Evolutionary conservation across 768 basidiomycete species (phyloP), one percentile per base, ranked within the genome.

Genomic region (Clitopilus passeckerianus): DNA sequence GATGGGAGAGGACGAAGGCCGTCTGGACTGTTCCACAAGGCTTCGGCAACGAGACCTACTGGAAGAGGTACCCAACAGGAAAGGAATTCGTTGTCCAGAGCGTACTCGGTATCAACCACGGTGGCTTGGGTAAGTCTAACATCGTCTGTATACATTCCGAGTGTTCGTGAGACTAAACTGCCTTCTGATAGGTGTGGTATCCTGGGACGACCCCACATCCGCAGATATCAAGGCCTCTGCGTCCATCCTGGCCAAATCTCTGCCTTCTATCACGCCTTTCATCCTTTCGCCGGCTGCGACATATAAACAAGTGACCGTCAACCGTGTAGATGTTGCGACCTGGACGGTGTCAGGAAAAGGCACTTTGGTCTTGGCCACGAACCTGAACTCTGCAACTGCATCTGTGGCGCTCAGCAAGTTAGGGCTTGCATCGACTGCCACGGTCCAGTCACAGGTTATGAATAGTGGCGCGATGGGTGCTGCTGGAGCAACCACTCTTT

Each of bases 21-120:
- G 78, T 91, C 0, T 92, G 90, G 91, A 84, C 86, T 1, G 90
- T 92, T 1, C 88, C 90, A 0, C 91, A 93, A 70, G 90, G 80
- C 0, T 93, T 93, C 66, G 88, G 89, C 24, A 80, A 79, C 58
- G 71, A 72, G 37, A 82, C 81, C 5, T 81, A 78, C 68, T 90
- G 89, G 89, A 68, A 73, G 65, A 77, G 84, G 5, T 72, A 68
- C 50, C 90, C 90, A 0, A 89, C 86, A 0, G 89, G 89, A 7
- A 74, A 80, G 57, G 89, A 91, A 67, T 91, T 81, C 67, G 75
- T 89, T 15, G 80, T 90, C 3, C 75, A 89, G 71, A 81, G 77
- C 62, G 77, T 87, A 34, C 67, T 91, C 16, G 85, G 80, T 1
- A 84, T 91, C 67, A 90, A 88, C 61, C 88, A 90, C 57, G 87